phyloP scores from a whole-genome alignment of 306 rosid species.

The Senna siamea region DNA sequence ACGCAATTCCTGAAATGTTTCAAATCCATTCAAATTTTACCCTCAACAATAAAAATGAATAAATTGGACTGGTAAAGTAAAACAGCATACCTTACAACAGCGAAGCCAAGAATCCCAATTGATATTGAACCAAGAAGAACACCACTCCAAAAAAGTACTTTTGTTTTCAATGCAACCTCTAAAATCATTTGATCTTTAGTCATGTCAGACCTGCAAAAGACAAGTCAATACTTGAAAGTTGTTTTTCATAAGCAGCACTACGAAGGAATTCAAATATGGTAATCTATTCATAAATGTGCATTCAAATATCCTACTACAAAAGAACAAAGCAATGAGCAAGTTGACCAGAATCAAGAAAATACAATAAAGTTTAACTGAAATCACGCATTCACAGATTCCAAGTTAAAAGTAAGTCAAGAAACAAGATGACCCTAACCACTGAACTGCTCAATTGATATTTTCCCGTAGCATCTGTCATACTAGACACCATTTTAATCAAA shows the following conservation, averaged over 20 bases:
- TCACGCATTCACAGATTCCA: conserved; percentile 12
- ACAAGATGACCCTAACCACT: not conserved
- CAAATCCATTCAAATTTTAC: conserved; percentile 29
- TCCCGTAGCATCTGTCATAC: conserved; percentile 10
- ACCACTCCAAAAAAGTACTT: conserved; percentile 65
- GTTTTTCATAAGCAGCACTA: conserved; percentile 17
- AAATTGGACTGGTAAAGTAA: conserved; percentile 13
- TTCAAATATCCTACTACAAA: conserved; percentile 9
- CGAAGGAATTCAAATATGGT: too few species aligned
- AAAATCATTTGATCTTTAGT: conserved; percentile 81
- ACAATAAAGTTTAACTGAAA: not conserved
- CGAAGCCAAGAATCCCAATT: conserved; percentile 76
- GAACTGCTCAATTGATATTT: conserved; percentile 16
- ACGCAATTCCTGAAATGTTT: not conserved
- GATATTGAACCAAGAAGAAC: conserved; percentile 71
- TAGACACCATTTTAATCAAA: conserved; percentile 11
- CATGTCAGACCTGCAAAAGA: conserved; percentile 72
- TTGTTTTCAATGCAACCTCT: conserved; percentile 60
- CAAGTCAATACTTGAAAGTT: conserved; percentile 18
- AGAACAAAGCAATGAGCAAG: conserved; percentile 7
- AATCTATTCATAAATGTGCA: not conserved
- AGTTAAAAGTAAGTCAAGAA: conserved; percentile 10
- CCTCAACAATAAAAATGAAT: not conserved
- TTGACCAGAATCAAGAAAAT: not conserved
- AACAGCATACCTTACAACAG: conserved; percentile 62